Percentiles rank a stretch among this genome's conserved stretches.
These are phyloP conservation scores for Acacia acuminata DNA, from an alignment of 306 rosid species.

Conservation along the genomic window DNA sequence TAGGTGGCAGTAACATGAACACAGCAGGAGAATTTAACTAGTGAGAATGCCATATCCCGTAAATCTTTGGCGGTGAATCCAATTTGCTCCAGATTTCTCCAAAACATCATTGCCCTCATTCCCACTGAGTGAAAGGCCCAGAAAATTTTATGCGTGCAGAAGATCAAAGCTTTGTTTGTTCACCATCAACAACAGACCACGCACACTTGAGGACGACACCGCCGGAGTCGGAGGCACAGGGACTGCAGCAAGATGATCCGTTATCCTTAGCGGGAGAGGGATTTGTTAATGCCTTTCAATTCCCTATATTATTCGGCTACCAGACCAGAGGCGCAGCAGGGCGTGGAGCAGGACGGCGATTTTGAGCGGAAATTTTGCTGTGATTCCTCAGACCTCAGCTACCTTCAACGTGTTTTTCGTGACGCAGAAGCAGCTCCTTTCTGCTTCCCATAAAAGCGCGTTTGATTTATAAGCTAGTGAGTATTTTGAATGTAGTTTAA, in stretches of 20 bases:
- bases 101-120: neutral
- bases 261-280: neutral
- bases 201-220: neutral
- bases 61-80: conserved; percentile 36
- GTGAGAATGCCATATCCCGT: conserved; percentile 14
- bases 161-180: neutral
- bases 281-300: neutral
- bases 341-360: neutral
- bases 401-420: neutral
- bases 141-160: neutral
- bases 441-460: neutral
- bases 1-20: conserved; percentile 48
- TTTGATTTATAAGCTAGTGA: neutral
- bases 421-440: neutral
- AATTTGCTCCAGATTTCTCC: neutral
- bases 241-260: neutral
- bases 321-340: neutral
- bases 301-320: too few species aligned
- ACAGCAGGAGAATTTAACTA: conserved; percentile 45
- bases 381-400: too few species aligned
- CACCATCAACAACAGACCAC: conserved; percentile 2
- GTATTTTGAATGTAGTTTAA: too few species aligned
- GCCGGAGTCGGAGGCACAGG: neutral
- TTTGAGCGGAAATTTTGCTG: neutral
- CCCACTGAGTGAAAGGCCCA: neutral